Evolutionary conservation across 345 rosid genomes (phyloP).

Genomic region (Rhodomyrtus tomentosa): DNA sequence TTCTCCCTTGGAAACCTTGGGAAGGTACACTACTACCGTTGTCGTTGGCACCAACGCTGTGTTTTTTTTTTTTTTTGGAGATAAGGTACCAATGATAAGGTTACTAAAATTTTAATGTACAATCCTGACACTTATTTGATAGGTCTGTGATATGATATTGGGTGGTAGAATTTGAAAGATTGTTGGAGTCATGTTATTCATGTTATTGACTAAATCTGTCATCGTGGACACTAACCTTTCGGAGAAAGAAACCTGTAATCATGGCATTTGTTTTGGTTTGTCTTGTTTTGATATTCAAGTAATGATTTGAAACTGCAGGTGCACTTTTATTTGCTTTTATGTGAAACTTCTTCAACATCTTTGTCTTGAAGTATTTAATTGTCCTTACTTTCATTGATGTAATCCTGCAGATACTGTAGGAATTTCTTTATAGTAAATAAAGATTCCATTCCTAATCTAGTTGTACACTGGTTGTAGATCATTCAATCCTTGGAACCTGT

Average conservation of each 20-base stretch:
- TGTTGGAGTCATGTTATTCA: not conserved
- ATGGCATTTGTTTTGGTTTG: not conserved
- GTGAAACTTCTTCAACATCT: not conserved
- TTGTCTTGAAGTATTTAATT: not conserved
- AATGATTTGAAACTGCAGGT: not conserved
- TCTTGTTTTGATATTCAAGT: not conserved
- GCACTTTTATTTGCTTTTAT: not conserved
- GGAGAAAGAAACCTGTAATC: not conserved
- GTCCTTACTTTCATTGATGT: not conserved
- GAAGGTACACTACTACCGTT: constrained; percentile 32
- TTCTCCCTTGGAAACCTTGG: constrained; percentile 95
- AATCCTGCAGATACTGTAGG: not conserved
- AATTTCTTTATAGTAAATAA: not conserved
- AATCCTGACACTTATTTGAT: not conserved
- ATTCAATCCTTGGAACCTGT: not conserved
- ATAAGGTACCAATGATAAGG: not conserved
- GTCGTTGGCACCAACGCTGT: not conserved
- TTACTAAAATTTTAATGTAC: not conserved
- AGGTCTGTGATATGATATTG: not conserved
- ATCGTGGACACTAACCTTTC: not conserved
- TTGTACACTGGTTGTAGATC: not conserved
- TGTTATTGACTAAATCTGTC: not conserved
- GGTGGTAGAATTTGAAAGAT: not conserved
- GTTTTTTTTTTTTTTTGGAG: not conserved
- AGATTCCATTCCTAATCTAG: not conserved